Conservation (phyloP, 2,329 filamentous ascomycete species). For the Alternaria sp. region DNA sequence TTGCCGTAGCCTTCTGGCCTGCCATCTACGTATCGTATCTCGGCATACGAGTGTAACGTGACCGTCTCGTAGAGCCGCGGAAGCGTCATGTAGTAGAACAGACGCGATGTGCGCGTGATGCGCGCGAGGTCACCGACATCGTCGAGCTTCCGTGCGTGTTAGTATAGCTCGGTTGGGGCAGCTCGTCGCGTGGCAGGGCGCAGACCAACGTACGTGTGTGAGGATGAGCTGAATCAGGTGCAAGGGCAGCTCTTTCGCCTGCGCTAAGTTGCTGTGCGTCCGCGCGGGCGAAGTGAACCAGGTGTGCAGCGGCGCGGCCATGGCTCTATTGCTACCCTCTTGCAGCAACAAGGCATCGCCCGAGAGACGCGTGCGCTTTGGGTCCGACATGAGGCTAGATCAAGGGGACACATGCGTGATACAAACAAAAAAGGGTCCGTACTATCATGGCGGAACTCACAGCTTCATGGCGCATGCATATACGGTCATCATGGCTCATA, state of each 20-base stretch:
- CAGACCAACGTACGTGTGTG: constrained; percentile 54
- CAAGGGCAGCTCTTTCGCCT: constrained; percentile 57
- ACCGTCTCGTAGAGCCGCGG: constrained; percentile 66
- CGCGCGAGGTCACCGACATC: constrained; percentile 64
- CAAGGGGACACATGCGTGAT: constrained; percentile 7
- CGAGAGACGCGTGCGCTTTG: constrained; percentile 17
- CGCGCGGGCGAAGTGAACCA: constrained; percentile 45
- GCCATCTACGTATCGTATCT: constrained; percentile 64
- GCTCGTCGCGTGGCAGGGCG: background rate
- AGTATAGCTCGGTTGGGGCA: constrained; percentile 20
- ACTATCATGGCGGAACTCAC: constrained; percentile 2
- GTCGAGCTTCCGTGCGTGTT: constrained; percentile 55
- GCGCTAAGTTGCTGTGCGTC: constrained; percentile 33
- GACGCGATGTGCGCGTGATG: constrained; percentile 64
- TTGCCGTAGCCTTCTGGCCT: constrained; percentile 66
- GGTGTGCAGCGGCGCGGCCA: constrained; percentile 38
- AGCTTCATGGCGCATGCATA: background rate
- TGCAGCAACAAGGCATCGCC: constrained; percentile 11
- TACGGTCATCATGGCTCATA: background rate
- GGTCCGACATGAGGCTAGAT: constrained; percentile 27
- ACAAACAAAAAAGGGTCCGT: background rate
- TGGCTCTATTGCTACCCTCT: constrained; percentile 16
- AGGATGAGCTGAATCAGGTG: constrained; percentile 65
- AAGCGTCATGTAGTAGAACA: constrained; percentile 69
- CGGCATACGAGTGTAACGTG: constrained; percentile 63